Evolutionary conservation across 768 basidiomycete genomes (phyloP).

Genomic region (Amanita rimosa): DNA sequence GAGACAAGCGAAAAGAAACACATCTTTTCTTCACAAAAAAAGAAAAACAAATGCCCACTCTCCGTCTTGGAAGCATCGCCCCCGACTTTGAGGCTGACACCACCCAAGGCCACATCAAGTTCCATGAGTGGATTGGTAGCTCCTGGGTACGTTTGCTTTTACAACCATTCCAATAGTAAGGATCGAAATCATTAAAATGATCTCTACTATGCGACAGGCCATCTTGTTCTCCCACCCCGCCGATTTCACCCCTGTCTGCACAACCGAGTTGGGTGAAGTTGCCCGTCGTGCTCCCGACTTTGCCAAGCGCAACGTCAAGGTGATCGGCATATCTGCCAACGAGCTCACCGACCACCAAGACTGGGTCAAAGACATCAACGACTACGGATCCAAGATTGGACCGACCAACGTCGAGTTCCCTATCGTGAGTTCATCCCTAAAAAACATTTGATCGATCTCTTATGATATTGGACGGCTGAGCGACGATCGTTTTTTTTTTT

Average conservation of each 20-base stretch:
- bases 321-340: slow-evolving; percentile 92
- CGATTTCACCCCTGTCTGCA: slow-evolving; percentile 89
- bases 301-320: slow-evolving; percentile 77
- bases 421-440: slow-evolving; percentile 54
- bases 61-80: slow-evolving; percentile 79
- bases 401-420: slow-evolving; percentile 83
- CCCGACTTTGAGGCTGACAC: slow-evolving; percentile 91
- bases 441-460: too few relatives aligned
- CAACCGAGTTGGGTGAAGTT: slow-evolving; percentile 95
- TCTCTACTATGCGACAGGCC: too few relatives aligned
- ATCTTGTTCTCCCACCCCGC: slow-evolving; percentile 93
- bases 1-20: not conserved
- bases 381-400: slow-evolving; percentile 55
- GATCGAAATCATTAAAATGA: too few relatives aligned
- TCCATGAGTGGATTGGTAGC: slow-evolving; percentile 87
- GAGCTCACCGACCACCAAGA: slow-evolving; percentile 70
- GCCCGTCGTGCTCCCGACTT: slow-evolving; percentile 83
- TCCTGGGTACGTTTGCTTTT: slow-evolving; percentile 82
- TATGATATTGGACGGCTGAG: too few relatives aligned
- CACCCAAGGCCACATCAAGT: slow-evolving; percentile 76
- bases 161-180: too few relatives aligned
- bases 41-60: slow-evolving; percentile 27
- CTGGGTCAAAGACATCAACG: slow-evolving; percentile 87
- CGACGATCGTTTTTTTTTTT: too few relatives aligned
- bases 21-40: too few relatives aligned